phyloP scores from a whole-genome alignment of 2,329 filamentous ascomycete genomes.

The Fusarium cicatricum region DNA sequence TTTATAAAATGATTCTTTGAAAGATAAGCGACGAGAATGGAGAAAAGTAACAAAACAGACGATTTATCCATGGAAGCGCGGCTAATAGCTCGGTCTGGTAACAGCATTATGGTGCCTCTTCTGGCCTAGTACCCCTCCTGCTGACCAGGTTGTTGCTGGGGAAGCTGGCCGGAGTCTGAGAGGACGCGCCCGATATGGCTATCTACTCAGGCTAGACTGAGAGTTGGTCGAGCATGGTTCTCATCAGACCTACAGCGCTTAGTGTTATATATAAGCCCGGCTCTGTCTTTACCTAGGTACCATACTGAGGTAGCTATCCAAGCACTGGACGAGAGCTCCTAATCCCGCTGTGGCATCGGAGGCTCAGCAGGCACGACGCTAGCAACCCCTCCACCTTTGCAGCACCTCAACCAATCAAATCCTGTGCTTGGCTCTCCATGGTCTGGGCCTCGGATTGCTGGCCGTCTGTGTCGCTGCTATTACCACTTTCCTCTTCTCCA shows the following conservation, averaged over 20 bases:
- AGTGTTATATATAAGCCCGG: no score
- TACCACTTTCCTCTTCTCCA: conserved; percentile 31
- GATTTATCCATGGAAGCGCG: background rate
- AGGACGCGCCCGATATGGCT: background rate
- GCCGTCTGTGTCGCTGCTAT: conserved; percentile 26
- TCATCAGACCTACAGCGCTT: conserved; percentile 18
- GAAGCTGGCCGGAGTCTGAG: background rate
- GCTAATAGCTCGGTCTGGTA: background rate
- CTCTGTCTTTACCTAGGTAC: no score
- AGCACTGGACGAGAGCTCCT: conserved; percentile 1
- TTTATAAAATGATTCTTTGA: background rate
- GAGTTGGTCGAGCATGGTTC: background rate
- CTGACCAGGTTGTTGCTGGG: conserved; percentile 8
- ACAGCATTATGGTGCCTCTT: background rate
- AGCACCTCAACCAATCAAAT: conserved; percentile 18
- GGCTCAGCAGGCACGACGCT: conserved; percentile 4
- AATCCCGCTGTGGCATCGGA: conserved; percentile 18
- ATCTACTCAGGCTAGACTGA: no score
- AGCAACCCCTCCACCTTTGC: conserved; percentile 19
- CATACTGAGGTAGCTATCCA: background rate
- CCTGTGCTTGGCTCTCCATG: conserved; percentile 21
- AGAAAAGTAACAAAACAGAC: background rate
- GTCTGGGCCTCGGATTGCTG: conserved; percentile 36
- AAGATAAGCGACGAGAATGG: background rate
- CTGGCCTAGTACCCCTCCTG: background rate